Base-by-base conservation (phyloP, 2,329 filamentous ascomycete genomes). In the Tolypocladium inflatum region DNA sequence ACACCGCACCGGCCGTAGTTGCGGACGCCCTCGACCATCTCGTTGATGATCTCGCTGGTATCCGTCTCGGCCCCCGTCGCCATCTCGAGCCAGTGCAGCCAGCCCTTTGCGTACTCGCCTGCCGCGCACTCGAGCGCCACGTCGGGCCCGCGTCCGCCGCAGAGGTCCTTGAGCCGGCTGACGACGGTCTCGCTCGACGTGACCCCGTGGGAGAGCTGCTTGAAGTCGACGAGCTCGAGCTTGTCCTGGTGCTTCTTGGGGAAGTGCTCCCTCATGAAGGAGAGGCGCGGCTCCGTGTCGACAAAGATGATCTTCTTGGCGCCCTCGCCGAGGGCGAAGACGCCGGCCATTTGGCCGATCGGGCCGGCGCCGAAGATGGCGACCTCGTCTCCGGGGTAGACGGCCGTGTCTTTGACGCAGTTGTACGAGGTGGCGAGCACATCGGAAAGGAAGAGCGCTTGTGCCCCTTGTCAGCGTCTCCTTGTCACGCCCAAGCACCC, bases 321-420 rank as follows among this genome's bases (percentile, higher is more conserved):
- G 10, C 89, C 89, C 57, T 91, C 84, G n/a, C 83, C 74, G 58
- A 90, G 77, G 0, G 86, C 84, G 74, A 93, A 95, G 56, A 90
- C 78, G 1, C 86, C 88, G 2, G 80, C 83, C 88, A 95, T 94
- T 67, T 95, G 89, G 0, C 91, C 91, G 55, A 96, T 89, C 0
- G 90, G 91, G 0, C 91, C 91, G 0, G 87, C 89, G n/a, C 90
- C 91, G 61, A 90, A 96, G 60, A 95, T 85, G 39, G 89, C 90
- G 1, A 96, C 90, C 2, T 85, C 77, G 64, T 95, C 90, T 15
- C 82, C 84, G 39, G 87, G 78, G 61, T 89, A 86, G n/a, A 96
- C 87, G 1, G 84, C 87, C 0, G 90, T 95, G 67, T 95, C 90
- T 48, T 91, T 86, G 42, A 95, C 90, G 55, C 83, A 85, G 67